Conservation (phyloP, 805 yeast genomes). For the Candida silvatica region DNA sequence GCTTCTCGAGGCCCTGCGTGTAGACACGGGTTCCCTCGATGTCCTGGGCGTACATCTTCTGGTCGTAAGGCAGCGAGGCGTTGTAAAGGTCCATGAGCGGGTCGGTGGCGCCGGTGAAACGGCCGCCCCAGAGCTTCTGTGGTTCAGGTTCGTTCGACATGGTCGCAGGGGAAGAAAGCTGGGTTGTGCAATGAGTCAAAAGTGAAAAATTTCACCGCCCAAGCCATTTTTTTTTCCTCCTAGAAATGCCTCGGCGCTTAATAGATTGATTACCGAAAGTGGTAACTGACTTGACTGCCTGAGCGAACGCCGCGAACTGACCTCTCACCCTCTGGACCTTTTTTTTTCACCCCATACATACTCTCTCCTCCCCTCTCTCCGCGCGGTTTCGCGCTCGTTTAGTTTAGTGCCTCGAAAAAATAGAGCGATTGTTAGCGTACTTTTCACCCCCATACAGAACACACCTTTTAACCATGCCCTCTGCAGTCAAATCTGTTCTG, state of each 20-base stretch:
- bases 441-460: neutral
- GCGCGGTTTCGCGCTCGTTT: too few species aligned
- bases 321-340: too few species aligned
- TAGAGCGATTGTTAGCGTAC: too few species aligned
- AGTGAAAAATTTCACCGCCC: too few species aligned
- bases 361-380: too few species aligned
- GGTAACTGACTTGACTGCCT: too few species aligned
- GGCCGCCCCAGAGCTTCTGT: slow-evolving; percentile 92
- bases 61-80: slow-evolving; percentile 93
- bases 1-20: slow-evolving; percentile 75
- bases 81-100: slow-evolving; percentile 97
- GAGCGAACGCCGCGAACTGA: too few species aligned
- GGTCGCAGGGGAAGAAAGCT: neutral
- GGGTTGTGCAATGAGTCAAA: too few species aligned
- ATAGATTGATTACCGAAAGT: too few species aligned
- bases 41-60: slow-evolving; percentile 92
- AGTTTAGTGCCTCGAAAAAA: too few species aligned
- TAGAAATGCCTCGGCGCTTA: too few species aligned
- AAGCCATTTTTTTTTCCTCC: neutral
- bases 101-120: slow-evolving; percentile 95
- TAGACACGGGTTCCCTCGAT: slow-evolving; percentile 90
- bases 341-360: too few species aligned
- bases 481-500: slow-evolving; percentile 48
- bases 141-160: slow-evolving; percentile 39
- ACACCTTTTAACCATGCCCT: slow-evolving; percentile 12